Base-by-base conservation (phyloP, 2,329 filamentous ascomycete species). In the Dryadomyces sulphureus region DNA sequence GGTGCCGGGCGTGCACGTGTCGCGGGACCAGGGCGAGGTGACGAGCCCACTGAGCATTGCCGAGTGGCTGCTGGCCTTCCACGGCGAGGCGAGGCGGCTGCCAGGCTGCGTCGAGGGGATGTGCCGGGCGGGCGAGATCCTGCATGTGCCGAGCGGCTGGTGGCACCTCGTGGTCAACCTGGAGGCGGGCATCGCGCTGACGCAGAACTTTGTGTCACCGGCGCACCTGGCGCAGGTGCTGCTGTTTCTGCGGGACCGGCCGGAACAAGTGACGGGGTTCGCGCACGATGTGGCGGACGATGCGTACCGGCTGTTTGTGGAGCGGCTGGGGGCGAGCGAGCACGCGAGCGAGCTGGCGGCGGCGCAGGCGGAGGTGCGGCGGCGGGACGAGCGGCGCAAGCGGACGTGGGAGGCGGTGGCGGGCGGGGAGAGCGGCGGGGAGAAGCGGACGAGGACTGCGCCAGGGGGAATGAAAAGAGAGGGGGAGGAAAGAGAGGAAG, bases 111-210 rank as follows among this genome's bases (percentile, higher is more conserved):
- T 83, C 25, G 90, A 96, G 63, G 90, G 87, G 0, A 79, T 96
- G 24, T 96, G 90, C 59, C 64, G 67, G 14, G 76, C 79, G 38
- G 90, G 90, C 2, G 92, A 96, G 61, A 81, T 96, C 16, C 64
- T 96, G 43, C 86, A 95, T 59, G 90, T 96, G 6, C 90, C 92
- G 0, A 88, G 82, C 44, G 89, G 90, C 6, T 96, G 90, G 90
- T 96, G 92, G 80, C 90, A 96, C 67, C 68, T 96, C 27, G 92
- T 96, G 9, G 80, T 96, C 40, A 96, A 96, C 57, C 66, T 94
- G 1, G 83, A 88, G 54, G 72, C 77, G 12, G 83, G 84, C 38
- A 84, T 96, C 52, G 92, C 90, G 4, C 72, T 96, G 52, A 96
- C 90, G 7, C 90, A 96, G 60, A 96, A 96, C 59, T 95, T 96